phyloP scores from a whole-genome alignment of 805 yeast genomes.

The Ogataea corticis region DNA sequence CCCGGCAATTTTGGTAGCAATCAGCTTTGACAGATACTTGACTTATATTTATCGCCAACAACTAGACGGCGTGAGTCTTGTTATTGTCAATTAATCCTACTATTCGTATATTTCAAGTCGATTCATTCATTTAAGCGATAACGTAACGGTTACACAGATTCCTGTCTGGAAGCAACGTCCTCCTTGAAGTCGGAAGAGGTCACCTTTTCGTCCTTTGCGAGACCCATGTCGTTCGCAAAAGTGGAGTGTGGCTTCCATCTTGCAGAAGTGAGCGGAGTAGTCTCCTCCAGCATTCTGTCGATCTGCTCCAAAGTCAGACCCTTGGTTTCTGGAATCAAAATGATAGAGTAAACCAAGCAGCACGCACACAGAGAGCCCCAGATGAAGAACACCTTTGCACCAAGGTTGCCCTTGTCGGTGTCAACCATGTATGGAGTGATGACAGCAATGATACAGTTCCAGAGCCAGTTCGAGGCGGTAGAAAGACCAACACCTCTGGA shows the following conservation, averaged over 20 bases:
- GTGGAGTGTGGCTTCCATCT: conserved; percentile 38
- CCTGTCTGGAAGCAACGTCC: conserved; percentile 9
- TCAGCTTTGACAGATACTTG: no score
- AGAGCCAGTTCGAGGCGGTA: conserved; percentile 78
- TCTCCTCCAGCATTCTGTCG: conserved; percentile 46
- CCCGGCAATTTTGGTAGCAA: no score
- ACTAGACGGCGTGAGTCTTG: no score
- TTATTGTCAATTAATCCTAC: no score
- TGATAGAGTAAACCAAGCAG: conserved; percentile 66
- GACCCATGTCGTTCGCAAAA: conserved; percentile 31
- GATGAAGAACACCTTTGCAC: conserved; percentile 66
- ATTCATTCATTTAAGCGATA: neutral
- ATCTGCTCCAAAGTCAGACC: conserved; percentile 84
- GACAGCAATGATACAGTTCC: conserved; percentile 75
- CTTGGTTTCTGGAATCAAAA: conserved; percentile 75
- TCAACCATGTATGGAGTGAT: conserved; percentile 75
- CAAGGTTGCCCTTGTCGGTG: conserved; percentile 59
- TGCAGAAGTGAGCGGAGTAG: conserved; percentile 36
- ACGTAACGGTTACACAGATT: neutral
- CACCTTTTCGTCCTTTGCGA: conserved; percentile 24
- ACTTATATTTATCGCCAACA: no score
- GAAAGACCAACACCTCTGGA: conserved; percentile 71
- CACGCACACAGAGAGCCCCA: conserved; percentile 55
- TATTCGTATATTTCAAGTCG: no score
- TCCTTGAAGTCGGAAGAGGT: conserved; percentile 19